Percentiles rank a stretch among this genome's conserved stretches.
Conservation (phyloP, 495 filamentous ascomycete genomes). For the Aspergillus olivimuriae region DNA sequence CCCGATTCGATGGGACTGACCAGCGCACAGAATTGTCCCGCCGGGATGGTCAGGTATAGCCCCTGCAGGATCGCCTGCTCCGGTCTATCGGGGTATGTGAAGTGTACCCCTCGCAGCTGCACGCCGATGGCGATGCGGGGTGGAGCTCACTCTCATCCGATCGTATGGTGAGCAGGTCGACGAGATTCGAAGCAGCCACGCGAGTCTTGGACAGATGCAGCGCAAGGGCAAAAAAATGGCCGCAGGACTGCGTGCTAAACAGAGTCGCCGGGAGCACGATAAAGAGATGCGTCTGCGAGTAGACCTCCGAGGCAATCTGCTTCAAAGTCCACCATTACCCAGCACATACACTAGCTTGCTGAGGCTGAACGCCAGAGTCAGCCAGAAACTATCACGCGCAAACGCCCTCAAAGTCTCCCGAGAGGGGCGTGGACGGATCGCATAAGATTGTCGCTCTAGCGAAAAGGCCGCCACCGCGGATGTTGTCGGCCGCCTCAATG, state of each 20-base stretch:
- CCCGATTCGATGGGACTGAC: conserved; percentile 57
- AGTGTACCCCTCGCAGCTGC: conserved; percentile 47
- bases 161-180: conserved; percentile 26
- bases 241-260: conserved; percentile 55
- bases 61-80: conserved; percentile 45
- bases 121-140: conserved; percentile 27
- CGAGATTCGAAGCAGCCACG: conserved; percentile 27
- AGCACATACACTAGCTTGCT: conserved; percentile 54
- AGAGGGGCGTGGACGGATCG: conserved; percentile 32
- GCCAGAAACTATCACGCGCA: conserved; percentile 31
- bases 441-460: conserved; percentile 36
- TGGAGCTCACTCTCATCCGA: conserved; percentile 24
- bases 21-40: conserved; percentile 53
- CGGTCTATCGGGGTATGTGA: conserved; percentile 55
- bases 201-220: conserved; percentile 54
- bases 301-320: conserved; percentile 49
- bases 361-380: conserved; percentile 35
- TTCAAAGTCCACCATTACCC: conserved; percentile 64
- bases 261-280: conserved; percentile 54
- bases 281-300: conserved; percentile 57
- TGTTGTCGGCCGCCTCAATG: conserved; percentile 44
- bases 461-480: conserved; percentile 47
- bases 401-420: conserved; percentile 41
- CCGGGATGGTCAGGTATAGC: conserved; percentile 46
- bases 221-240: conserved; percentile 60